Percentiles rank a stretch among this genome's conserved stretches.
Conservation (phyloP, 2,329 filamentous ascomycete species). For the Colletotrichum echinochloae region DNA sequence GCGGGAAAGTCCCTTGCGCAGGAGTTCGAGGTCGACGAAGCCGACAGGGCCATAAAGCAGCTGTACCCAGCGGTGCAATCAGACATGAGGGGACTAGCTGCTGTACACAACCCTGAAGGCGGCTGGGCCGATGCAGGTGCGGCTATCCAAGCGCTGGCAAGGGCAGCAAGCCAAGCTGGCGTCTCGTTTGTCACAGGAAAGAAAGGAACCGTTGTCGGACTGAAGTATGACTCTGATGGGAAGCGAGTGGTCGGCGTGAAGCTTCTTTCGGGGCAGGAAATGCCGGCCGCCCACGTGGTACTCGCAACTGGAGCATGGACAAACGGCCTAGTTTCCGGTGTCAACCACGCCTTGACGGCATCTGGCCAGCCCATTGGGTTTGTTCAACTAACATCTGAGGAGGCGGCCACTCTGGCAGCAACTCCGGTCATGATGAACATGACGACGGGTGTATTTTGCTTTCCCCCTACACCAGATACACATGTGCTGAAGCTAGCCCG, state of each 20-base stretch:
- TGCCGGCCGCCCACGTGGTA: slow-evolving; percentile 48
- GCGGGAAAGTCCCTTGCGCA: not conserved
- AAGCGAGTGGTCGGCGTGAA: not conserved
- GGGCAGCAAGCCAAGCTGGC: not conserved
- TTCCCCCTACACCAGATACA: slow-evolving; percentile 62
- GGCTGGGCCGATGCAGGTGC: not conserved
- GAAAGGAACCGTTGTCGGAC: not conserved
- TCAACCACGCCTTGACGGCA: slow-evolving; percentile 70
- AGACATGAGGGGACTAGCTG: not conserved
- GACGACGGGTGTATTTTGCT: slow-evolving; percentile 65
- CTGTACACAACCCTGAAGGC: not conserved
- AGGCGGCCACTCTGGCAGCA: slow-evolving; percentile 63
- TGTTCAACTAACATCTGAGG: slow-evolving; percentile 68
- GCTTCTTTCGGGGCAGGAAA: slow-evolving; percentile 19
- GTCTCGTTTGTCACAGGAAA: not conserved
- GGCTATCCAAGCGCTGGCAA: not conserved
- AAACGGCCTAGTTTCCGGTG: slow-evolving; percentile 58
- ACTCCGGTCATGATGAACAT: slow-evolving; percentile 71
- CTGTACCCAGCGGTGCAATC: not conserved
- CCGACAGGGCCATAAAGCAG: not conserved
- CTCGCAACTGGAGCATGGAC: slow-evolving; percentile 79
- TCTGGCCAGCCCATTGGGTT: slow-evolving; percentile 76
- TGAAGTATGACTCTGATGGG: not conserved
- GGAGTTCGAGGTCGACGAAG: not conserved
- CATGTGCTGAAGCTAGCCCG: slow-evolving; percentile 69